Base-by-base conservation (phyloP, 192 early-diverging fungal genomes). In the Backusella mclennaniae region DNA sequence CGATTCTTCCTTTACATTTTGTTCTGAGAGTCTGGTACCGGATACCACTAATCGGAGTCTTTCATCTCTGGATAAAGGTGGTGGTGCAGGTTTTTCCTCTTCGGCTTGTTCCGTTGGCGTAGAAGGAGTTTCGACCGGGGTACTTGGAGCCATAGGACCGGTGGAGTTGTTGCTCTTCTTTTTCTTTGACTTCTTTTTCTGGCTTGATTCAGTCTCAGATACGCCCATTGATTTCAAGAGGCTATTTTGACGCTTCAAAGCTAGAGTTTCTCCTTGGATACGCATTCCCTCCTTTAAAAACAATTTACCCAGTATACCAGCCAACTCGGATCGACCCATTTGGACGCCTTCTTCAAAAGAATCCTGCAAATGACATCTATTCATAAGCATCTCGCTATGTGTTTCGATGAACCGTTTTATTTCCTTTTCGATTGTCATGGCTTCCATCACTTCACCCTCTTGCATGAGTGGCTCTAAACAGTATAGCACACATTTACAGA, bases 201-300 rank as follows among this genome's bases (percentile, higher is more conserved):
- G 52, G n/a, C 12, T 67, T 9, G 67, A 36, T 56, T 59, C 23
- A 3, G 79, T 76, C 5, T 83, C 74, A 6, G 81, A 67, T 3
- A 78, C 82, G 26, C 85, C 86, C 29, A 89, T 87, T 26, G 86
- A 87, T 46, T 88, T 87, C 14, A 89, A 73, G 29, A 89, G 79
- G 41, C 75, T 80, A 41, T 87, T 85, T 44, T 88, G 87, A 49
- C 85, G 85, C 53, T 85, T 84, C 42, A 89, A 78, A 1, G 88
- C 88, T 9, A 87, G 78, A 44, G 78, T 84, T 44, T 86, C 87
- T 4, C 90, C 92, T 67, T 90, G 87, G 1, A 91, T 90, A 14
- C 93, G 84, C 79, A 89, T 89, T 3, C 91, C 93, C 78, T 94
- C 93, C 59, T 92, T 91, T 53, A 94, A 86, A 85, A 93, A 91